phyloP scores from a whole-genome alignment of 768 basidiomycete genomes.

The Auricularia heimuer region DNA sequence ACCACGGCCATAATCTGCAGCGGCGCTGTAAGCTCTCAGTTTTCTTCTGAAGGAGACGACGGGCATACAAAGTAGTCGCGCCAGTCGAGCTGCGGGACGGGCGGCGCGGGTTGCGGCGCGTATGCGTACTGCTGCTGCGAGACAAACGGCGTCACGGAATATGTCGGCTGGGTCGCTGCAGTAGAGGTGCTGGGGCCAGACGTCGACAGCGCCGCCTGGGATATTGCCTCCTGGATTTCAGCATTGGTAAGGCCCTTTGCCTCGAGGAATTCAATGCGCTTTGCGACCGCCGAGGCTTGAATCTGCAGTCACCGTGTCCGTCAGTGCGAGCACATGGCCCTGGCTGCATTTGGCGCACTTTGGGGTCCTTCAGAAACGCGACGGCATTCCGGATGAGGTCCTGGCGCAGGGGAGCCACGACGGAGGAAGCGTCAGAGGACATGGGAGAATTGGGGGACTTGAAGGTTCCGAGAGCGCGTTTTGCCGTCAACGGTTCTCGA shows the following conservation, averaged over 20 bases:
- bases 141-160: constrained; percentile 34
- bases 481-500: too few relatives aligned
- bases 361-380: constrained; percentile 75
- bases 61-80: constrained; percentile 86
- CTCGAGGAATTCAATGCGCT: constrained; percentile 89
- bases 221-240: constrained; percentile 83
- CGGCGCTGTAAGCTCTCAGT: constrained; percentile 17
- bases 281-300: constrained; percentile 66
- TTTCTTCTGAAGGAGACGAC: constrained; percentile 5
- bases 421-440: neutral
- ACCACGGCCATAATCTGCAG: constrained; percentile 83
- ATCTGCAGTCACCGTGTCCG: constrained; percentile 35
- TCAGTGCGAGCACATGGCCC: neutral
- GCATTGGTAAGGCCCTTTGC: constrained; percentile 76
- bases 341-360: constrained; percentile 34
- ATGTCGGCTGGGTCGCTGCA: constrained; percentile 8
- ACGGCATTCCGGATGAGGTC: constrained; percentile 77
- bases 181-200: constrained; percentile 11
- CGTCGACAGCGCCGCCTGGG: constrained; percentile 37
- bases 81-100: constrained; percentile 74
- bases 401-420: constrained; percentile 35
- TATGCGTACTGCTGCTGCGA: constrained; percentile 31
- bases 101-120: constrained; percentile 27
- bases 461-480: too few relatives aligned
- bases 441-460: neutral